Base-by-base conservation (phyloP, 257 asterid genomes). In the Solanum lignicaule region DNA sequence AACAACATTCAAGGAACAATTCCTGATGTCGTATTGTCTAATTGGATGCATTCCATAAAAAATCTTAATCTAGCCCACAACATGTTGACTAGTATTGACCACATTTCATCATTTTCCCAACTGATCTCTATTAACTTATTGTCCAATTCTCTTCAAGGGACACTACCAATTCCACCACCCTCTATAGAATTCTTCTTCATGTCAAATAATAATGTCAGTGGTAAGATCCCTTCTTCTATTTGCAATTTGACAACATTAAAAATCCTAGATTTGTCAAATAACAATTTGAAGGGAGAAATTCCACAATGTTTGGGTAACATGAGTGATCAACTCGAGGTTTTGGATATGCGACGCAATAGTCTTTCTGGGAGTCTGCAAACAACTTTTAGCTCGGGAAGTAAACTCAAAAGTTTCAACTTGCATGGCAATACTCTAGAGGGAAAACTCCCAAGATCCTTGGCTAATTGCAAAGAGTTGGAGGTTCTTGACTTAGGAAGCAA, bases 261-360 rank as follows among this genome's bases (percentile, higher is more conserved):
- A 5, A 31, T 81, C 36, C 87, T 86, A 25, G 87, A 86, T 88
- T 46, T 88, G 66, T 55, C 90, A n/a, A 86, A 69, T 29, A 88
- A 88, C 78, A 66, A 35, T 5, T 72, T 78, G 85, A 83, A 46
- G 29, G 89, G 89, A 55, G 6, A 48, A 29, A 74, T 88, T 52
- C 90, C 90, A 27, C 66, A 31, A 52, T 89, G 91, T 73, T 35
- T 89, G 86, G 87, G 85, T 60, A 89, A 52, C 60, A 9, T 41
- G 31, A 86, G 86, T 58, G 60, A 23, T 9, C 52, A 11, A 2
- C 88, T 89, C 21, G 8, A 29, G 11, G 91, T 88, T 8, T 32
- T 84, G 25, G 88, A 88, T 72, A 35, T 88, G 43, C 33, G 43
- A 76, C 86, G 31, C 23, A 75, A 89, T 18, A 87, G 76, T 62